These are phyloP conservation scores for Botrytis porri DNA, from an alignment of 2,329 filamentous ascomycete species.

Conservation along the genomic window DNA sequence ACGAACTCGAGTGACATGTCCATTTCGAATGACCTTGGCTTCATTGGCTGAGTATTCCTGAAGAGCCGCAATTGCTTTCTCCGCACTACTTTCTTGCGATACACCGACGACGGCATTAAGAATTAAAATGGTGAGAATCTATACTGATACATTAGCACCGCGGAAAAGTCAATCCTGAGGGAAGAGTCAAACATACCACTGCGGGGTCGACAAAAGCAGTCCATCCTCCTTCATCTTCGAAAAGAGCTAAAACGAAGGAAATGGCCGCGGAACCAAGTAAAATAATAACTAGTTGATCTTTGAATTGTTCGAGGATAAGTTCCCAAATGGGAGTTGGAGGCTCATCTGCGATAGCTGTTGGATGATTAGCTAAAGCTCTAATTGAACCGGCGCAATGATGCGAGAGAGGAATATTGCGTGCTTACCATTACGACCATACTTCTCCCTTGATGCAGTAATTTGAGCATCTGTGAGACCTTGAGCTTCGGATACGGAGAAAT, in stretches of 20 bases:
- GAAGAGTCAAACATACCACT: slow-evolving; percentile 63
- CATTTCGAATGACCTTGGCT: slow-evolving; percentile 81
- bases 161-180: no score
- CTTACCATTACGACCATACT: slow-evolving; percentile 66
- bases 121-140: slow-evolving; percentile 96
- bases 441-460: slow-evolving; percentile 52
- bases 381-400: slow-evolving; percentile 20
- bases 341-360: slow-evolving; percentile 73
- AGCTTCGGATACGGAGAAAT: slow-evolving; percentile 54
- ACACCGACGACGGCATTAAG: slow-evolving; percentile 97
- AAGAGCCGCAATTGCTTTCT: slow-evolving; percentile 95
- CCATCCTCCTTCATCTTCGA: slow-evolving; percentile 92
- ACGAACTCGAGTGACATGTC: slow-evolving; percentile 76
- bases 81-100: slow-evolving; percentile 96
- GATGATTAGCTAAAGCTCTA: slow-evolving; percentile 27
- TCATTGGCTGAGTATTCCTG: slow-evolving; percentile 99
- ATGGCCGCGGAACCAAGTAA: slow-evolving; percentile 88
- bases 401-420: slow-evolving; percentile 16
- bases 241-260: slow-evolving; percentile 87
- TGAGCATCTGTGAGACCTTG: slow-evolving; percentile 59
- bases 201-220: slow-evolving; percentile 94
- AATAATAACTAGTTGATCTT: slow-evolving; percentile 96
- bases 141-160: slow-evolving; percentile 24
- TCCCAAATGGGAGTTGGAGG: slow-evolving; percentile 95
- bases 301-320: slow-evolving; percentile 96